These are phyloP conservation scores for Abrus pulchellus DNA, from an alignment of 306 rosid genomes.

Conservation along the genomic window DNA sequence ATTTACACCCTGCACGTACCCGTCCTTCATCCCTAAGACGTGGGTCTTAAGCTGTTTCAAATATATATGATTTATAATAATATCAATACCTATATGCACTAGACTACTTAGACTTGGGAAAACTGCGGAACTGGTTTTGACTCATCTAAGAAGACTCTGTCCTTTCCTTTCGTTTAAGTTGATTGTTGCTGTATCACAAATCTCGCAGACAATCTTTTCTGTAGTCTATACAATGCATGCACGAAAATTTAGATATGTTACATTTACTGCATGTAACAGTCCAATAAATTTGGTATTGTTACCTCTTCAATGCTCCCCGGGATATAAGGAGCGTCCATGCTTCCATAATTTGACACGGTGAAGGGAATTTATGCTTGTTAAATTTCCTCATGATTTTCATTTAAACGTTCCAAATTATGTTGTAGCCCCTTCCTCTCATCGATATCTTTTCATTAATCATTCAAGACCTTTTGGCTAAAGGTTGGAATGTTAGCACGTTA, in stretches of 20 bases:
- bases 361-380: too few relatives aligned
- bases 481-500: too few relatives aligned
- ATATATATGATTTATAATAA: too few relatives aligned
- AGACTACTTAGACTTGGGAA: not conserved
- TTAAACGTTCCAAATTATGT: too few relatives aligned
- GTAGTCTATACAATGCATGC: not conserved
- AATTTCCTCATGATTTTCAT: too few relatives aligned
- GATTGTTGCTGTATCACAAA: slow-evolving; percentile 23
- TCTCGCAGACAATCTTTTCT: slow-evolving; percentile 37
- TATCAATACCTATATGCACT: too few relatives aligned
- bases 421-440: too few relatives aligned
- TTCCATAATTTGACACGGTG: not conserved
- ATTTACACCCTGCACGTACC: slow-evolving; percentile 44
- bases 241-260: slow-evolving; percentile 19
- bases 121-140: slow-evolving; percentile 31
- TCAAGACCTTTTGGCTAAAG: too few relatives aligned
- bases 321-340: not conserved
- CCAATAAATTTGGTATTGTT: not conserved
- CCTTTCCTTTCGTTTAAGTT: slow-evolving; percentile 20
- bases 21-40: not conserved
- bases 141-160: slow-evolving; percentile 3
- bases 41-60: not conserved
- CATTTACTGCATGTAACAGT: slow-evolving; percentile 21
- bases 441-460: too few relatives aligned
- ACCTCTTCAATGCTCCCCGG: not conserved